Percentiles rank a stretch among this genome's conserved stretches.
Conservation (phyloP, 306 rosid genomes). For the Pachyrhizus erosus region DNA sequence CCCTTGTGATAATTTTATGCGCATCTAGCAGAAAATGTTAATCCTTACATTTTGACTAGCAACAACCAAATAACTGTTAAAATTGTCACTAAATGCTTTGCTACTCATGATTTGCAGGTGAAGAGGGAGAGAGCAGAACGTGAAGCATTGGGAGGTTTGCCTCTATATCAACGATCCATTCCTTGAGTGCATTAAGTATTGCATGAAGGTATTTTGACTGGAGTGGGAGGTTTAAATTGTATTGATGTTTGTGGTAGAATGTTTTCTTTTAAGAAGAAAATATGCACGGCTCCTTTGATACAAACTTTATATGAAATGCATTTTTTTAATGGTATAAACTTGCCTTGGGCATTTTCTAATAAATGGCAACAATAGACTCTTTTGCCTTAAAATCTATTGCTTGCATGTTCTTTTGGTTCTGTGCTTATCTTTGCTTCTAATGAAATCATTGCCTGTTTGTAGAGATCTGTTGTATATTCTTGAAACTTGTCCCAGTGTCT, state of each 20-base stretch:
- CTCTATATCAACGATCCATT: constrained; percentile 84
- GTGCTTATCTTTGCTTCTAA: background rate
- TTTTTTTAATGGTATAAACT: constrained; percentile 37
- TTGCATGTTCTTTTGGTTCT: background rate
- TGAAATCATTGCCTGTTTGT: background rate
- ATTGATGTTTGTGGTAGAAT: constrained; percentile 45
- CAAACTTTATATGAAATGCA: constrained; percentile 46
- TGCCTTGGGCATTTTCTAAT: constrained; percentile 42
- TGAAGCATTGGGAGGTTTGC: constrained; percentile 93
- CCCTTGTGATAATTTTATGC: background rate
- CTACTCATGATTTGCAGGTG: constrained; percentile 64
- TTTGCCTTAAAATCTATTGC: constrained; percentile 33
- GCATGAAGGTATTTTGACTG: constrained; percentile 51
- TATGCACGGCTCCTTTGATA: constrained; percentile 34
- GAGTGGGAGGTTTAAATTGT: constrained; percentile 46
- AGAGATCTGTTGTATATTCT: background rate
- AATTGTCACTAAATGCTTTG: constrained; percentile 32
- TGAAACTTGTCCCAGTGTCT: background rate
- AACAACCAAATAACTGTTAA: background rate
- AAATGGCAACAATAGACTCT: constrained; percentile 44
- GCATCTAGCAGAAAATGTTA: background rate
- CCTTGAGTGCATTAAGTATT: constrained; percentile 58
- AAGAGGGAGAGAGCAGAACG: constrained; percentile 90
- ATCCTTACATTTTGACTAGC: background rate
- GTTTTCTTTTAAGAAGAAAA: constrained; percentile 52